Conservation (phyloP, 371 early-diverging fungal genomes). For the Zychaea mexicana region DNA sequence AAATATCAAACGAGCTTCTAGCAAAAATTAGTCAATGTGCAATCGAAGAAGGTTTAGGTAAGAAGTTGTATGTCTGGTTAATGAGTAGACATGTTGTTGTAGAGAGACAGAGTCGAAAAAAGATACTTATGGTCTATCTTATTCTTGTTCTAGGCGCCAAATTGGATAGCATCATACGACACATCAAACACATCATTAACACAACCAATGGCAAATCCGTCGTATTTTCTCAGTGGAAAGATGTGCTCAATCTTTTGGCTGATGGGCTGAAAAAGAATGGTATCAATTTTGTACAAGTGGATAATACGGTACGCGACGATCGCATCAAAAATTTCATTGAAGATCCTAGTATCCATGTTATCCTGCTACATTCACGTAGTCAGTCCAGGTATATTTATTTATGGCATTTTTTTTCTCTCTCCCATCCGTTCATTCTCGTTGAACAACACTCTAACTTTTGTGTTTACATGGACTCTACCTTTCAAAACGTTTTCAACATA, state of each 20-base stretch:
- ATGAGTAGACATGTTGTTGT: too few species aligned
- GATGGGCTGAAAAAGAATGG: conserved; percentile 49
- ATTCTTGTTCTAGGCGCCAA: conserved; percentile 42
- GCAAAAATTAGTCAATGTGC: background rate
- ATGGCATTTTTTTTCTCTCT: too few species aligned
- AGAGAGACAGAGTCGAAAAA: too few species aligned
- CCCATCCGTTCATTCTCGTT: too few species aligned
- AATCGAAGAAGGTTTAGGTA: conserved; percentile 5
- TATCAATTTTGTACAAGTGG: conserved; percentile 49
- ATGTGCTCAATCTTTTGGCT: conserved; percentile 57
- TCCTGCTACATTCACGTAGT: conserved; percentile 54
- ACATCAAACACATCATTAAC: conserved; percentile 51
- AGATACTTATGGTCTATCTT: background rate
- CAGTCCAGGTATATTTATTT: conserved; percentile 51
- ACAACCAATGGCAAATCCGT: conserved; percentile 57
- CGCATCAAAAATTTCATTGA: conserved; percentile 39
- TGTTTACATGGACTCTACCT: background rate
- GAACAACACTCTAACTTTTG: too few species aligned
- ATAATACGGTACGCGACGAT: conserved; percentile 19
- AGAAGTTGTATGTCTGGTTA: background rate
- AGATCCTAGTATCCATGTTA: conserved; percentile 41
- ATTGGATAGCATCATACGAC: conserved; percentile 64
- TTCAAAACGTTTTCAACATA: background rate
- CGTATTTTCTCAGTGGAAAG: conserved; percentile 74
- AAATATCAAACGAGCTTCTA: background rate